Conservation (phyloP, 306 rosid genomes). For the Albizia julibrissin region DNA sequence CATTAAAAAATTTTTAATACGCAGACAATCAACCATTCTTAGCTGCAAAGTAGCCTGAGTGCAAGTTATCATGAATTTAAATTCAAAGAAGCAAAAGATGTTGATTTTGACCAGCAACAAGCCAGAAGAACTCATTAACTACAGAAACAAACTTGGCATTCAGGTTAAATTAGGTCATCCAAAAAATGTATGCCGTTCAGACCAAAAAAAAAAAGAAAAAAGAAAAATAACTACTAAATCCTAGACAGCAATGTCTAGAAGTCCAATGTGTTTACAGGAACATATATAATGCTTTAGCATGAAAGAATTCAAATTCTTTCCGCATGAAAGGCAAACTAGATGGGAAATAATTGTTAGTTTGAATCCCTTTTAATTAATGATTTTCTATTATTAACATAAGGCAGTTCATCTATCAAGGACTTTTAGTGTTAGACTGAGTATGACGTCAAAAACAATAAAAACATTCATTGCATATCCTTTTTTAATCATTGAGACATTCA, state of each 20-base stretch:
- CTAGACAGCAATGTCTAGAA: neutral
- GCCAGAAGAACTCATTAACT: neutral
- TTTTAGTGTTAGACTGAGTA: slow-evolving; percentile 1
- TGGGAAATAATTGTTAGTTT: slow-evolving; percentile 18
- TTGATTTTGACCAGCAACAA: slow-evolving; percentile 25
- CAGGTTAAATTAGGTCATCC: neutral
- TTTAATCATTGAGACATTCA: slow-evolving; percentile 25
- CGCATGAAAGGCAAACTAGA: neutral
- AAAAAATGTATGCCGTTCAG: neutral
- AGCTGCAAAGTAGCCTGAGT: neutral
- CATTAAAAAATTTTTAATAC: slow-evolving; percentile 1
- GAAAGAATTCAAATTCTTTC: neutral
- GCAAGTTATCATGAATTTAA: slow-evolving; percentile 18
- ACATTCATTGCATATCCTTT: slow-evolving; percentile 23
- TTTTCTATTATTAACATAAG: neutral
- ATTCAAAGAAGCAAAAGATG: slow-evolving; percentile 14
- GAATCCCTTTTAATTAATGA: slow-evolving; percentile 1
- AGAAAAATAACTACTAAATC: neutral
- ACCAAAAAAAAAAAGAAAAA: neutral
- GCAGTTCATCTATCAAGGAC: slow-evolving; percentile 17
- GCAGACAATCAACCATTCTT: slow-evolving; percentile 15
- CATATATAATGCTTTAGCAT: neutral
- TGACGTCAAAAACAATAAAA: slow-evolving; percentile 4
- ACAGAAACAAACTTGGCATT: neutral
- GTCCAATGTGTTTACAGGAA: slow-evolving; percentile 14